Evolutionary conservation across 495 filamentous ascomycete species (phyloP).

Genomic region (Articulospora tetracladia): DNA sequence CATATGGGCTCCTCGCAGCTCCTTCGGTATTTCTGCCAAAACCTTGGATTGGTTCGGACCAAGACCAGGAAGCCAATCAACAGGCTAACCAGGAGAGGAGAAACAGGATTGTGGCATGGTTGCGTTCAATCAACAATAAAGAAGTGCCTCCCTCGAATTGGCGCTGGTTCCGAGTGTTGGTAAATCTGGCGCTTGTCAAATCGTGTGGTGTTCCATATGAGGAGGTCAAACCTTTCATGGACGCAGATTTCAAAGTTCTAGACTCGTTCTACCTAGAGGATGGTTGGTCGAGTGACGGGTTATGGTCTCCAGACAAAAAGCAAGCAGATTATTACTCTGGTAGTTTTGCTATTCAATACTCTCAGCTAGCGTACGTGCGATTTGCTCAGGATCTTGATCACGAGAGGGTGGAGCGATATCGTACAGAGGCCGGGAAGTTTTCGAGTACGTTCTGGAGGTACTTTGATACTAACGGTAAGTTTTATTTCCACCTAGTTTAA

Average conservation of each 20-base stretch:
- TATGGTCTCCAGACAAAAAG: conserved; percentile 33
- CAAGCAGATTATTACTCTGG: conserved; percentile 64
- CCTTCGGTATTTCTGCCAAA: conserved; percentile 6
- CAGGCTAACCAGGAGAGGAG: conserved; percentile 14
- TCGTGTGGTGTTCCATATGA: conserved; percentile 43
- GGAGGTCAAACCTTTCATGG: conserved; percentile 33
- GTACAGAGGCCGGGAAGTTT: conserved; percentile 43
- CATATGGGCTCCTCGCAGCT: conserved; percentile 28
- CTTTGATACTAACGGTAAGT: conserved; percentile 45
- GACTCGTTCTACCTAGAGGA: conserved; percentile 56
- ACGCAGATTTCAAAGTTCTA: conserved; percentile 54
- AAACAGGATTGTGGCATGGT: conserved; percentile 45
- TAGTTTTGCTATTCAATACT: conserved; percentile 56
- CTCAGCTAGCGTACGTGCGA: conserved; percentile 53
- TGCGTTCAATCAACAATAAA: conserved; percentile 50
- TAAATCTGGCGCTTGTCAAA: conserved; percentile 52
- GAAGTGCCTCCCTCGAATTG: conserved; percentile 33
- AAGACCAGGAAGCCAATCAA: conserved; percentile 13
- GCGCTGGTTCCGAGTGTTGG: conserved; percentile 61
- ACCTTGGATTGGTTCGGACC: neutral
- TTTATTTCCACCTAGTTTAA: neutral
- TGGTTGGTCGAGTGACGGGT: conserved; percentile 59
- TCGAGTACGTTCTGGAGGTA: conserved; percentile 56
- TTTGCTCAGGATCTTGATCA: conserved; percentile 51
- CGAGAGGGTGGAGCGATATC: conserved; percentile 45